Conservation (phyloP, 1,284 basidiomycete species). For the Ganoderma lingzhi region DNA sequence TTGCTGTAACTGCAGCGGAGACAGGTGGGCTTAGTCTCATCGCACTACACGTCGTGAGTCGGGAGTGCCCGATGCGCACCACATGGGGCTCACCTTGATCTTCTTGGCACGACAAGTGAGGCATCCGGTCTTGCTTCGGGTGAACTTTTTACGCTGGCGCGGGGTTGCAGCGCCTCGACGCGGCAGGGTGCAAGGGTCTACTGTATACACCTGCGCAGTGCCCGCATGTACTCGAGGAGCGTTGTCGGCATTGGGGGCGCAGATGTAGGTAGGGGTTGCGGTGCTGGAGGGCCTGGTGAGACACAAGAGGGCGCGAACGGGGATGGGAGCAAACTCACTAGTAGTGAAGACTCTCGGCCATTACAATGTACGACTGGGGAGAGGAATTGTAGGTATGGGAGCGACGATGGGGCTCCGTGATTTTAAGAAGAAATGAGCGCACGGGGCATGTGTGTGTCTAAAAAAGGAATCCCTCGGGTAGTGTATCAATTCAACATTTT, state of each 20-base stretch:
- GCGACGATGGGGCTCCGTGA: conserved; percentile 34
- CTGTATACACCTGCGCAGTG: conserved; percentile 52
- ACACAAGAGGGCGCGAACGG: conserved; percentile 1
- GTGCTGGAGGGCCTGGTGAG: conserved; percentile 37
- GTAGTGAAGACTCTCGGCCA: conserved; percentile 61
- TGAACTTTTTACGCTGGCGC: conserved; percentile 86
- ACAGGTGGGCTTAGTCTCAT: conserved; percentile 83
- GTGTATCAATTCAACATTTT: conserved; percentile 30
- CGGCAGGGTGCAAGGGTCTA: conserved; percentile 39
- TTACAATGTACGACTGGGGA: conserved; percentile 49
- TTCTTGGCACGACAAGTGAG: conserved; percentile 87
- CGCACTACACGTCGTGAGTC: conserved; percentile 61
- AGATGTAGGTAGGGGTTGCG: conserved; percentile 40
- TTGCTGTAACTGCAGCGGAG: conserved; percentile 82
- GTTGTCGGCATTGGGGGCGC: conserved; percentile 53
- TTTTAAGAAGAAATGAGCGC: conserved; percentile 39
- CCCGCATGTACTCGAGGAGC: conserved; percentile 51
- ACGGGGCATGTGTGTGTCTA: conserved; percentile 25
- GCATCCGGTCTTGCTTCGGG: conserved; percentile 86
- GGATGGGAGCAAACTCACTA: conserved; percentile 48
- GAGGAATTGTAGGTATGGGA: conserved; percentile 36
- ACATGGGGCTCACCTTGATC: conserved; percentile 72
- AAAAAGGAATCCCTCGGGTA: conserved; percentile 35
- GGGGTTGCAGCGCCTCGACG: conserved; percentile 57
- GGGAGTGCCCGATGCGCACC: conserved; percentile 16